A percentile compares a stretch with the other conserved stretches of the same genome.
These are phyloP conservation scores for Macrolepiota albuminosa DNA, from an alignment of 768 basidiomycete species.

Conservation along the genomic window DNA sequence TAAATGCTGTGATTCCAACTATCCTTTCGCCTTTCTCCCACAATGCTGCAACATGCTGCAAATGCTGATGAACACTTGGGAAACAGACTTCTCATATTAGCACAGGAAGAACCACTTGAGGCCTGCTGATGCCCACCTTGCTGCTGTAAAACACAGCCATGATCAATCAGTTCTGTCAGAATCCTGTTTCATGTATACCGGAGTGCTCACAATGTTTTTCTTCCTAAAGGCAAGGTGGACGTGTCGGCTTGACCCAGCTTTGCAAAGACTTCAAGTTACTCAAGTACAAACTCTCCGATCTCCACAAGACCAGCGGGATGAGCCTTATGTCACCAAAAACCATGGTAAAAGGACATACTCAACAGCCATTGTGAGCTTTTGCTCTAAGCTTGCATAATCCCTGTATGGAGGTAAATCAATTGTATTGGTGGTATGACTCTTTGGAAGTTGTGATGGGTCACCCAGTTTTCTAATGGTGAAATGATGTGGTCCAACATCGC, in stretches of 20 bases:
- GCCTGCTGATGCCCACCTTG: conserved; percentile 71
- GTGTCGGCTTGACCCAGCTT: conserved; percentile 65
- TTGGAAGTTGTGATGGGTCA: conserved; percentile 93
- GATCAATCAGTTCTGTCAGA: conserved; percentile 62
- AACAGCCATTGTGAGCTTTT: conserved; percentile 91
- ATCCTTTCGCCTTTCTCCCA: conserved; percentile 27
- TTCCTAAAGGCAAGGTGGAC: conserved; percentile 69
- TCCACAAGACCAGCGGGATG: conserved; percentile 20
- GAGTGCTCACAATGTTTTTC: conserved; percentile 3
- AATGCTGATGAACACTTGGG: conserved; percentile 70
- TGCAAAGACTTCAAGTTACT: conserved; percentile 48
- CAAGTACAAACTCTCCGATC: conserved; percentile 23
- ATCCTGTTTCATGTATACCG: conserved; percentile 1
- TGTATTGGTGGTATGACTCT: conserved; percentile 92
- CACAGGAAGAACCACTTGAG: conserved; percentile 72
- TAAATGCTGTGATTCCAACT: conserved; percentile 41
- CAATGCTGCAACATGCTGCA: conserved; percentile 54
- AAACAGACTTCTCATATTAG: conserved; percentile 65
- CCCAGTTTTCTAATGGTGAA: conserved; percentile 99
- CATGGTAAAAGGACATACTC: conserved; percentile 55
- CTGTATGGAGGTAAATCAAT: conserved; percentile 98
- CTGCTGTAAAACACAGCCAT: conserved; percentile 65
- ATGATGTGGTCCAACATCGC: conserved; percentile 91
- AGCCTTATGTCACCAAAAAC: conserved; percentile 8
- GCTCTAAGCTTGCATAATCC: conserved; percentile 89